Percentiles rank a stretch among this genome's conserved stretches.
Evolutionary conservation across 306 rosid species (phyloP).

Genomic region (Mucuna pruriens): DNA sequence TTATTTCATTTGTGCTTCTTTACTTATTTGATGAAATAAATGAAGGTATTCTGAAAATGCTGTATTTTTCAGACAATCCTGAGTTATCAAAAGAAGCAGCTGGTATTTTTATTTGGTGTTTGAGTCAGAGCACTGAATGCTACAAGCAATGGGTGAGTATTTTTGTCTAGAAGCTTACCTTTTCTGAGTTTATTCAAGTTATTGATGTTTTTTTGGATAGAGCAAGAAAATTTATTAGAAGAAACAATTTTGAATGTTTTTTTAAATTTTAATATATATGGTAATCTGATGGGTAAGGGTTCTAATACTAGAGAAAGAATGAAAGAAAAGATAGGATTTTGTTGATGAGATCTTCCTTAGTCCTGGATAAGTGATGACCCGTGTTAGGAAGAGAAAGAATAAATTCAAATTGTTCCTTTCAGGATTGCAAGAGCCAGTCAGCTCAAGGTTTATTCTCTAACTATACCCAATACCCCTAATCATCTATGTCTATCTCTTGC

Average conservation of each 20-base stretch:
- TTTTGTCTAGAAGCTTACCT: constrained; percentile 22
- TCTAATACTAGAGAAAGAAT: neutral
- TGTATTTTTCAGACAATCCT: constrained; percentile 63
- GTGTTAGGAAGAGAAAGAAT: neutral
- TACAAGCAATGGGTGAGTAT: constrained; percentile 89
- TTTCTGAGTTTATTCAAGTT: constrained; percentile 18
- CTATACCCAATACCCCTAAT: neutral
- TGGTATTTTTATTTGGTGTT: constrained; percentile 77
- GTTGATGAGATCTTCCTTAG: neutral
- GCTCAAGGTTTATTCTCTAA: neutral
- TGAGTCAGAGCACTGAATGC: constrained; percentile 71
- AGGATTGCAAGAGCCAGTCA: neutral
- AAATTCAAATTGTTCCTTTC: neutral
- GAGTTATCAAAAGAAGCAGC: constrained; percentile 78
- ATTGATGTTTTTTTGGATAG: neutral
- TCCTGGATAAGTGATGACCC: neutral
- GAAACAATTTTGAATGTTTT: neutral
- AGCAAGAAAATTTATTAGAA: neutral
- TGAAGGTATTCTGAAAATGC: constrained; percentile 34
- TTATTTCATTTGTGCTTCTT: constrained; percentile 20
- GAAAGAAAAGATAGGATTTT: neutral
- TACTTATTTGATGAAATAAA: constrained; percentile 13
- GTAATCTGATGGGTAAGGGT: neutral
- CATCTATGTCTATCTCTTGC: neutral
- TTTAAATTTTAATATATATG: neutral